Evolutionary conservation across 2,329 filamentous ascomycete genomes (phyloP).

Genomic region (Fusarium sterilihyphosum): DNA sequence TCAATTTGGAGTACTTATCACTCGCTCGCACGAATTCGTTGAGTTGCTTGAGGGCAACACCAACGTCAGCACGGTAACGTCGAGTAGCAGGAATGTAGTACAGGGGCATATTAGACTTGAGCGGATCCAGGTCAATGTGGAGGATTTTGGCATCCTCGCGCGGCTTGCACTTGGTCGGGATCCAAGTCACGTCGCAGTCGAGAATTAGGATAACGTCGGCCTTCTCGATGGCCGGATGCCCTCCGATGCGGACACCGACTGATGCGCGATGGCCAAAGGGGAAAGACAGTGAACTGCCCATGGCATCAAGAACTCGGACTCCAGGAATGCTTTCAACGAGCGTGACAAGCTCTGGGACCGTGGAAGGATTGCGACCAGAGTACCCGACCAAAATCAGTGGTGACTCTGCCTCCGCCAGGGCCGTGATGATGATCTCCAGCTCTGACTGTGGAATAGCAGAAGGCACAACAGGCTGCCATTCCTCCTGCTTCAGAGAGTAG

Average conservation of each 20-base stretch:
- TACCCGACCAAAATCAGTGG: slow-evolving; percentile 14
- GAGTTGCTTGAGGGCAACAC: slow-evolving; percentile 61
- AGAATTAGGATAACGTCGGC: slow-evolving; percentile 87
- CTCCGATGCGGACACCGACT: slow-evolving; percentile 53
- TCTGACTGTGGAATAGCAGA: slow-evolving; percentile 62
- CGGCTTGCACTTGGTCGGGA: slow-evolving; percentile 75
- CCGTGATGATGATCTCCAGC: not conserved
- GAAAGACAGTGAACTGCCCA: slow-evolving; percentile 82
- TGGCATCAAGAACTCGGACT: slow-evolving; percentile 76
- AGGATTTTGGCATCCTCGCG: slow-evolving; percentile 61
- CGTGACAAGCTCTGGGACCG: slow-evolving; percentile 63
- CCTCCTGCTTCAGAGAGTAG: slow-evolving; percentile 71
- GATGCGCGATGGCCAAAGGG: slow-evolving; percentile 50
- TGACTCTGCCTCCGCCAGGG: slow-evolving; percentile 5
- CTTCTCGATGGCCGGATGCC: slow-evolving; percentile 74
- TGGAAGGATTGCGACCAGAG: slow-evolving; percentile 5
- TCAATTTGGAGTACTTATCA: not conserved
- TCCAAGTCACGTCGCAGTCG: slow-evolving; percentile 93
- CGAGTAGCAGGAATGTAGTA: slow-evolving; percentile 74
- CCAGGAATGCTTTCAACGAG: slow-evolving; percentile 74
- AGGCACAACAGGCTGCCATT: slow-evolving; percentile 76
- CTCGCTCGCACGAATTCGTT: not conserved
- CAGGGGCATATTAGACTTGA: slow-evolving; percentile 76
- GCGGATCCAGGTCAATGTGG: slow-evolving; percentile 71
- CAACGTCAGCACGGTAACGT: slow-evolving; percentile 72